Conservation (phyloP, 345 rosid species). For the Linum tenue region DNA sequence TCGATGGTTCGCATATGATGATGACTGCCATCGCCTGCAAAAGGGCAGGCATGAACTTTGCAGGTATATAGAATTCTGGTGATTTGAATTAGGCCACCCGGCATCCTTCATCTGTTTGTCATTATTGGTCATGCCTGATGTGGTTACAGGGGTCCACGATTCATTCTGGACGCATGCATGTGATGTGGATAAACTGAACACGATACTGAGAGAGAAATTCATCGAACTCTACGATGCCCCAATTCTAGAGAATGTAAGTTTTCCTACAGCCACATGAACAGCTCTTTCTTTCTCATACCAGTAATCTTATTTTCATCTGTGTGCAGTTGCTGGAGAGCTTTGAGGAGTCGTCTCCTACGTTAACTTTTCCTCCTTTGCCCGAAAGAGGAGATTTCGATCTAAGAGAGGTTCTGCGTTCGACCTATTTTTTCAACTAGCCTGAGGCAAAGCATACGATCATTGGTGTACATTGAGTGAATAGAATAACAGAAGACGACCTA, state of each 20-base stretch:
- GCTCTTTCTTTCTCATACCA: not conserved
- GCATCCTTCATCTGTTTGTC: not conserved
- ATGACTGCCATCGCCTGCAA: conserved; percentile 95
- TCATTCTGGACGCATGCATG: conserved; percentile 99
- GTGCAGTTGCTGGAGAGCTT: conserved; percentile 84
- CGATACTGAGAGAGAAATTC: conserved; percentile 78
- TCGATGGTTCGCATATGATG: conserved; percentile 99
- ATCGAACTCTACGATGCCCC: conserved; percentile 82
- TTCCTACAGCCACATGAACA: not conserved
- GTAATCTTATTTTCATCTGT: not conserved
- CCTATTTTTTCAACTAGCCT: conserved; percentile 90
- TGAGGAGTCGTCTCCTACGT: conserved; percentile 56
- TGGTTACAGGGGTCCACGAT: conserved; percentile 88
- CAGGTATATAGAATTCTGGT: conserved; percentile 43
- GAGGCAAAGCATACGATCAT: not conserved
- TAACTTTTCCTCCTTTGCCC: conserved; percentile 69
- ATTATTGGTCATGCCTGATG: not conserved
- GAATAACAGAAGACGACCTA: no score
- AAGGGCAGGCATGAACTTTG: conserved; percentile 70
- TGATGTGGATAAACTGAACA: conserved; percentile 78
- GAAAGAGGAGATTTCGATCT: conserved; percentile 86
- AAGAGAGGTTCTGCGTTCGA: conserved; percentile 59
- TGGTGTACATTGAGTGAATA: no score
- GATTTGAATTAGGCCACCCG: not conserved
- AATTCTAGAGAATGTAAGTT: conserved; percentile 78